Percentiles rank a stretch among this genome's conserved stretches.
These are phyloP conservation scores for Globisporangium spiculum DNA, from an alignment of 352 stramenopile genomes.

Conservation along the genomic window DNA sequence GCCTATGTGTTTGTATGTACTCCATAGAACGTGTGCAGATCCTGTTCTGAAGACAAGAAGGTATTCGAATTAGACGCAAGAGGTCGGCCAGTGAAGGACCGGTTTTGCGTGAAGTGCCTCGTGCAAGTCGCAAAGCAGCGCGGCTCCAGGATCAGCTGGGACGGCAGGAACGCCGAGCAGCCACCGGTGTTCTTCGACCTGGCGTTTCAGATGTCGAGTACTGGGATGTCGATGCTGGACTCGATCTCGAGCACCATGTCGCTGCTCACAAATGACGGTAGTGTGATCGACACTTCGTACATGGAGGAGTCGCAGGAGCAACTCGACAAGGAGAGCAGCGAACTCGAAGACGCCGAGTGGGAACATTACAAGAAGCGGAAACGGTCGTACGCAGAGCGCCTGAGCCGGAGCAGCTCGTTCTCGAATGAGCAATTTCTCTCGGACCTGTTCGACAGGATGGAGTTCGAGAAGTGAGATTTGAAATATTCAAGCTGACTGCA, in stretches of 20 bases:
- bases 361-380: neutral
- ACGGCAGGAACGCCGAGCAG: constrained; percentile 6
- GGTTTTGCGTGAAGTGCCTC: constrained; percentile 43
- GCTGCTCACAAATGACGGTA: neutral
- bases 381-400: constrained; percentile 4
- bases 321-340: neutral
- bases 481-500: too few species aligned
- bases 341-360: neutral
- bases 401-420: constrained; percentile 5
- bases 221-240: neutral
- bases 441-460: neutral
- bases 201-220: neutral
- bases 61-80: constrained; percentile 43
- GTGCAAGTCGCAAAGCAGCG: constrained; percentile 21
- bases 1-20: neutral
- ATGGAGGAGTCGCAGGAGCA: neutral
- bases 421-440: neutral
- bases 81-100: constrained; percentile 30
- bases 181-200: constrained; percentile 19
- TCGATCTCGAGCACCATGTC: neutral
- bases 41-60: constrained; percentile 44
- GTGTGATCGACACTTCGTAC: neutral
- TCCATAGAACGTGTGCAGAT: constrained; percentile 40
- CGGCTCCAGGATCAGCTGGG: constrained; percentile 8
- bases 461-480: neutral